Evolutionary conservation across 257 asterid species (phyloP).

Genomic region (Solanum piurae): DNA sequence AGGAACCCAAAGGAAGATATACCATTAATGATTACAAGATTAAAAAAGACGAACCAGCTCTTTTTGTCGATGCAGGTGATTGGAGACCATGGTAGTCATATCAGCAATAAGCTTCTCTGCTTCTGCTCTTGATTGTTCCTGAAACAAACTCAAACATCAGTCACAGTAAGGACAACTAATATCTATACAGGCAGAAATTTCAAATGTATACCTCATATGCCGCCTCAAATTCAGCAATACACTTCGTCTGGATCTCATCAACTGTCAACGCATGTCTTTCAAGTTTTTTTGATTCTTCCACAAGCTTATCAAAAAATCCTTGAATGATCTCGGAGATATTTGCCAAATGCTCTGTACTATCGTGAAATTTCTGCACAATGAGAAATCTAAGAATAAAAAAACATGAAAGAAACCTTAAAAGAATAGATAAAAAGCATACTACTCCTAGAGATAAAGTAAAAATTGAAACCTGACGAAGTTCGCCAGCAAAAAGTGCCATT

Average conservation of each 20-base stretch:
- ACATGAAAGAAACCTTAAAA: background rate
- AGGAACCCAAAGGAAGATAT: background rate
- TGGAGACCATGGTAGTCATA: conserved; percentile 54
- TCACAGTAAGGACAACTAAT: background rate
- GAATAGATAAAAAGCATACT: background rate
- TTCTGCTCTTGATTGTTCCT: conserved; percentile 64
- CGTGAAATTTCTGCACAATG: conserved; percentile 31
- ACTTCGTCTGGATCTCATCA: conserved; percentile 31
- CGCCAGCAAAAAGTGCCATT: conserved; percentile 57
- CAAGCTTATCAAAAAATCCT: conserved; percentile 24
- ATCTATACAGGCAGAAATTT: background rate
- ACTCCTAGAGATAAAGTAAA: background rate
- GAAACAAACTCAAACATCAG: conserved; percentile 6
- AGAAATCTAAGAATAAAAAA: background rate
- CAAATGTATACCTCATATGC: conserved; percentile 49
- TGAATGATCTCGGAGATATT: conserved; percentile 29
- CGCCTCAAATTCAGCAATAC: conserved; percentile 57
- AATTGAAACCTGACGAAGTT: conserved; percentile 64
- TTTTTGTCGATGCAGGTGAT: conserved; percentile 61
- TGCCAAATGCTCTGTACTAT: conserved; percentile 25
- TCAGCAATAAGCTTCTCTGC: conserved; percentile 73
- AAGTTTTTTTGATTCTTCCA: conserved; percentile 35
- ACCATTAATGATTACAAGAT: background rate
- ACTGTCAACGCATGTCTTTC: conserved; percentile 28
- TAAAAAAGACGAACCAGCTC: conserved; percentile 44